phyloP scores from a whole-genome alignment of 2,329 filamentous ascomycete genomes.

The Stagonosporopsis vannaccii region DNA sequence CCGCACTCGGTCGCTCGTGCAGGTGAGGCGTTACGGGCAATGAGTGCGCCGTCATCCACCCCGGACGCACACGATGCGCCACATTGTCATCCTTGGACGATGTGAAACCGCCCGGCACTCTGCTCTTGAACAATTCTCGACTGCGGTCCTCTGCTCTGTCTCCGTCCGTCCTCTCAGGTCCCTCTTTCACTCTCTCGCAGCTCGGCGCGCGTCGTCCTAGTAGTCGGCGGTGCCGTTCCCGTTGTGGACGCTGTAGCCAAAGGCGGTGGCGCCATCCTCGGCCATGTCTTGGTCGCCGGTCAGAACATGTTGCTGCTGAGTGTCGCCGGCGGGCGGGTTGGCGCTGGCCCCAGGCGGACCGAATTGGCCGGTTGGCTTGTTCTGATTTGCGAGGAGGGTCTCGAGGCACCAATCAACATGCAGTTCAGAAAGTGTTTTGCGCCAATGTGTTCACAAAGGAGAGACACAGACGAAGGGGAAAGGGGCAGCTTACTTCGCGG shows the following conservation, averaged over 20 bases:
- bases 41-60: neutral
- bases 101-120: neutral
- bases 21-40: slow-evolving; percentile 1
- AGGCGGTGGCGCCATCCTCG: slow-evolving; percentile 52
- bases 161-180: neutral
- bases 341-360: slow-evolving; percentile 45
- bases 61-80: neutral
- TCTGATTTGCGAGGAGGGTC: slow-evolving; percentile 79
- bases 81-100: neutral
- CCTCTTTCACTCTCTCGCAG: neutral
- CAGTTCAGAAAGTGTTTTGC: slow-evolving; percentile 58
- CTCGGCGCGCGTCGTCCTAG: slow-evolving; percentile 34
- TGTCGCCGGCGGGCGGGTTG: slow-evolving; percentile 47
- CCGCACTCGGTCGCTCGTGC: slow-evolving; percentile 8
- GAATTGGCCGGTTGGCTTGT: slow-evolving; percentile 58
- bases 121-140: neutral
- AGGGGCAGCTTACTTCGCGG: slow-evolving; percentile 79
- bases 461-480: slow-evolving; percentile 37
- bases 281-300: slow-evolving; percentile 53
- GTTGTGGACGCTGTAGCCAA: slow-evolving; percentile 53
- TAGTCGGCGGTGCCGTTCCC: slow-evolving; percentile 50
- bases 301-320: slow-evolving; percentile 53
- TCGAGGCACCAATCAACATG: slow-evolving; percentile 64
- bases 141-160: neutral
- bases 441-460: slow-evolving; percentile 49